Base-by-base conservation (phyloP, 2,329 filamentous ascomycete genomes). In the Daldinia sp. region DNA sequence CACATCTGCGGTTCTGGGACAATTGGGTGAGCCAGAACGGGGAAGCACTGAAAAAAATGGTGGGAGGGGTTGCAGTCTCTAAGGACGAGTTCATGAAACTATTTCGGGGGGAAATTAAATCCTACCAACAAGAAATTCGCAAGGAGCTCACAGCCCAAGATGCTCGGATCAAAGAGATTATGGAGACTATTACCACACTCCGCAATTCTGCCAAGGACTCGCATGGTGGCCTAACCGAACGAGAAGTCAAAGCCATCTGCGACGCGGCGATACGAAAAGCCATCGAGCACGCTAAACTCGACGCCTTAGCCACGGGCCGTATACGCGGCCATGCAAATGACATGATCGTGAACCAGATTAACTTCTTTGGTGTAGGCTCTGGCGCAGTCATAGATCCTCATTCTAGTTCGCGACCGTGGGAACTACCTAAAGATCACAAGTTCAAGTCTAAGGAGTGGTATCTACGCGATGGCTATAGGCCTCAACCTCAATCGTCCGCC, bases 281-380 rank as follows among this genome's bases (percentile, higher is more conserved):
- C 33, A 75, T 88, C 20, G 77, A 78, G 4, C 80, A 84, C 39
- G 79, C 81, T 20, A 83, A 84, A 60, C 79, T 89, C 2, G 81
- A 84, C 55, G 82, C 82, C 2, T 73, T 86, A 39, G 82, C 84
- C 28, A 79, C 81, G 30, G 82, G 82, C 60, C 80, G 82, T 58
- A 85, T 88, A 58, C 80, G 81, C 33, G 76, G 78, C 39, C 78
- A 84, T 70, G 83, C 81, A 76, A 79, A 82, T 48, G 73, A 76
- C 0, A 77, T 83, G 26, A 80, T 89, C 26, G 79, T 79, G 62
- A 81, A 85, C 60, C 85, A 87, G 62, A 82, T 94, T 79, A 97
- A 98, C 81, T 94, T 90, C 81, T 91, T 97, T 73, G 86, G 87
- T 2, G 75, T 80, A 1, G 88, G 88, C 4, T 81, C 89, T 18